Base-by-base conservation (phyloP, 2,329 filamentous ascomycete genomes). In the Sporothrix dimorphospora region DNA sequence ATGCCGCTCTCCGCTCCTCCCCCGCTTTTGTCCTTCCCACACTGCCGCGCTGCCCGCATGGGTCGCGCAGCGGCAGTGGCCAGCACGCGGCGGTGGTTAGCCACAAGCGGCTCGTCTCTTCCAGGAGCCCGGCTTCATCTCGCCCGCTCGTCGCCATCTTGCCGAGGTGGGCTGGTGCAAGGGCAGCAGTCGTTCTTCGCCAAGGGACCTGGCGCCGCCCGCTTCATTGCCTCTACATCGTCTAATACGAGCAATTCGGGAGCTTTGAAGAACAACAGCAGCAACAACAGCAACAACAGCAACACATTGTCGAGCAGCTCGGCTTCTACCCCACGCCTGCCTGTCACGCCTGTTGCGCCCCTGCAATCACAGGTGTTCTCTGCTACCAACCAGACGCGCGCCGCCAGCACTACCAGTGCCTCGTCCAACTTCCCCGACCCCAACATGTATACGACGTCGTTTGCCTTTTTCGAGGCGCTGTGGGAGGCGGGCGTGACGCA, bases 381-480 rank as follows among this genome's bases (percentile, higher is more conserved):
- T 30, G 27, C 51, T 57, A 49, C 66, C 38, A 38, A 7, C 19
- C 55, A 70, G 55, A 53, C 69, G 1, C 45, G 55, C n/a, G 30
- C 69, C 45, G 69, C 69, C 14, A 70, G 57, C 40, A 70, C 30
- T 2, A 16, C 42, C 42, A 30, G 24, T 8, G 24, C 7, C n/a
- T 9, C 21, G 38, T 24, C 66, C 9, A 24, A 30, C 12, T 30
- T 68, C 8, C 55, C 55, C 2, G 55, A 63, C 5, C 70, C 59
- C 73, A 80, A 80, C 24, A 85, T 85, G 83, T 92, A 94, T 79
- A 94, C 92, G 9, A 89, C 92, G 14, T 93, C 92, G 0, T 92
- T 90, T 77, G 92, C 92, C 79, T 94, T 95, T 81, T 94, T 95
- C 75, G 92, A 95, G 83, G 91, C 91, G 42, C 82, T 94, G 66